Evolutionary conservation across 768 basidiomycete species (phyloP).

Genomic region (Podaxis sp.): DNA sequence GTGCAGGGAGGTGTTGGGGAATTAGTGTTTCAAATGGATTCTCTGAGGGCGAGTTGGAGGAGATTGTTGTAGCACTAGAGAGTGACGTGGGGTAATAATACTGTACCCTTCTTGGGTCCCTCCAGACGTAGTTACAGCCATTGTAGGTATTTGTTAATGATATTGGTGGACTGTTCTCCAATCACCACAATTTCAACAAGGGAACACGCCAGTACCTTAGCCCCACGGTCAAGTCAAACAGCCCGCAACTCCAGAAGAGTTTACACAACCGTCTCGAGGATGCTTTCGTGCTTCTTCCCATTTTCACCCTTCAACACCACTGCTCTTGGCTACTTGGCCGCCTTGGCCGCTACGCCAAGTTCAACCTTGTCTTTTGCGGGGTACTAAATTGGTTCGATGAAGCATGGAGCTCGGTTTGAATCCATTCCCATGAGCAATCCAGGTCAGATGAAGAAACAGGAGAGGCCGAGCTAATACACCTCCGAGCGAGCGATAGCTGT

Average conservation of each 20-base stretch:
- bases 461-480: conserved; percentile 60
- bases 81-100: too few relatives aligned
- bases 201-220: background rate
- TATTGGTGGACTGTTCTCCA: background rate
- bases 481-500: conserved; percentile 43
- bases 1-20: too few relatives aligned
- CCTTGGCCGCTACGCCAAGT: background rate
- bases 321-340: background rate
- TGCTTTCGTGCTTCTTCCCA: background rate
- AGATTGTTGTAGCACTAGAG: too few relatives aligned
- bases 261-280: background rate
- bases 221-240: background rate
- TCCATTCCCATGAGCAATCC: conserved; percentile 79
- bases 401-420: conserved; percentile 83
- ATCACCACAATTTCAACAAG: background rate
- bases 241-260: background rate
- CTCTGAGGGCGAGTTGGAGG: too few relatives aligned
- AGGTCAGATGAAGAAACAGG: conserved; percentile 56
- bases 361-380: background rate
- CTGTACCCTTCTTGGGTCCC: background rate
- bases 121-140: background rate
- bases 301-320: background rate
- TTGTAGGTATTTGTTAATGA: background rate
- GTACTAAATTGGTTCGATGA: conserved; percentile 37
- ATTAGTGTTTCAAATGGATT: too few relatives aligned